Base-by-base conservation (phyloP, 176 grass and related monocot genomes). In the Avena eriantha region DNA sequence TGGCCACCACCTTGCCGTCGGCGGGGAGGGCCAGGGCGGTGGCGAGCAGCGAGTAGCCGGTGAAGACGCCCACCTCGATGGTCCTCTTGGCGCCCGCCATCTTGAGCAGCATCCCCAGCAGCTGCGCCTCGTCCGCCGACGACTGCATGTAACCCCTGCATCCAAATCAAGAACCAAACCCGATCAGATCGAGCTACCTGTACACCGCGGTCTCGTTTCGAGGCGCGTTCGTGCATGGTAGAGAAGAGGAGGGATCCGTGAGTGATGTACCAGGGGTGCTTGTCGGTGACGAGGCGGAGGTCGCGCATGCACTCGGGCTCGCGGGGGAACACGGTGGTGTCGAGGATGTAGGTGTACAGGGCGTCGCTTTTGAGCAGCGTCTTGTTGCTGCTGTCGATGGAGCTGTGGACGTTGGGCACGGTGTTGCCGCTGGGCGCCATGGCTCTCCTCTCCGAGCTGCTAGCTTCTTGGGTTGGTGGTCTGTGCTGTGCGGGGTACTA, bases 61-160 rank as follows among this genome's bases (percentile, higher is more conserved):
- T 97, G 92, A 88, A 97, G 4, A 95, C 92, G 22, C 92, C 95
- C 6, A 97, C 77, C 65, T 97, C 95, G 1, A 97, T 82, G 0
- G 91, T 92, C 3, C 76, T 86, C 81, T 90, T 90, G 43, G 95
- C 95, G 34, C 93, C 93, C 4, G 90, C 67, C 51, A 97, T 83
- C 64, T 97, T 93, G 5, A 97, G 53, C n/a, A 97, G 89, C 95
- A 95, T 93, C n/a, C 83, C 77, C 4, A 97, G 79, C 4, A 97
- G 69, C 74, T 91, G 93, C 4, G 90, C 81, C 55, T 95, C 92
- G 56, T 97, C 95, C 3, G 95, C 66, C 1, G 87, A 78, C 6
- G 86, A 87, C 49, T 84, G 81, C 90, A 94, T 93, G 41, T 59
- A 65, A 0, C 71, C 74, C 78, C 88, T 92, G 61, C 4, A 76